A percentile compares a stretch with the other conserved stretches of the same genome.
Conservation (phyloP, 495 filamentous ascomycete genomes). For the Aspergillus taichungensis region DNA sequence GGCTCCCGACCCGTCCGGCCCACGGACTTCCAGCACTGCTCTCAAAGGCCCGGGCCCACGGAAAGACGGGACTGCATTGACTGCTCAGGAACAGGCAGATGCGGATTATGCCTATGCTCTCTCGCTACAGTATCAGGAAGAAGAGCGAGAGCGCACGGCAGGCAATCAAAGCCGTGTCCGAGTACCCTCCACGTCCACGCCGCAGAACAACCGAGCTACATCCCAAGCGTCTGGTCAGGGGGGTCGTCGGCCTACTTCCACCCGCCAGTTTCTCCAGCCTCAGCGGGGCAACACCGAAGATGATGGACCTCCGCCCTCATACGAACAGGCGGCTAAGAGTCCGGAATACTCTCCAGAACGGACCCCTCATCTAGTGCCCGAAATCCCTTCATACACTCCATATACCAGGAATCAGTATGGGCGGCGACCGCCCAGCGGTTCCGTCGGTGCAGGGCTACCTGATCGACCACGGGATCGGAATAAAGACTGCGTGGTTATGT, state of each 20-base stretch:
- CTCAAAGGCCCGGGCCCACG: background rate
- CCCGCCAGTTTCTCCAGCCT: slow-evolving; percentile 16
- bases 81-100: slow-evolving; percentile 37
- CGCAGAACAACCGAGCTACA: background rate
- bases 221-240: no score
- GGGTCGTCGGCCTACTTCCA: background rate
- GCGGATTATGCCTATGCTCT: slow-evolving; percentile 43
- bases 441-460: slow-evolving; percentile 7
- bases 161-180: slow-evolving; percentile 1
- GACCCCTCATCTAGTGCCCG: slow-evolving; percentile 38
- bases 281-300: slow-evolving; percentile 30
- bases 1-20: slow-evolving; percentile 15
- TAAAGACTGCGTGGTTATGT: slow-evolving; percentile 42
- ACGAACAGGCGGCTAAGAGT: slow-evolving; percentile 67
- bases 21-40: slow-evolving; percentile 22
- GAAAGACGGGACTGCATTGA: slow-evolving; percentile 11
- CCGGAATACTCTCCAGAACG: slow-evolving; percentile 55
- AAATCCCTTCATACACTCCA: slow-evolving; percentile 12
- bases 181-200: no score
- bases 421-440: slow-evolving; percentile 8
- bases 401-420: slow-evolving; percentile 11
- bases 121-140: slow-evolving; percentile 39
- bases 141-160: slow-evolving; percentile 16
- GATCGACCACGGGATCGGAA: slow-evolving; percentile 21
- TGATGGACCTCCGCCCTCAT: slow-evolving; percentile 63